Evolutionary conservation across 2,329 filamentous ascomycete genomes (phyloP), one percentile per base, ranked within the genome.

Genomic region (Xenoacremonium recifei): DNA sequence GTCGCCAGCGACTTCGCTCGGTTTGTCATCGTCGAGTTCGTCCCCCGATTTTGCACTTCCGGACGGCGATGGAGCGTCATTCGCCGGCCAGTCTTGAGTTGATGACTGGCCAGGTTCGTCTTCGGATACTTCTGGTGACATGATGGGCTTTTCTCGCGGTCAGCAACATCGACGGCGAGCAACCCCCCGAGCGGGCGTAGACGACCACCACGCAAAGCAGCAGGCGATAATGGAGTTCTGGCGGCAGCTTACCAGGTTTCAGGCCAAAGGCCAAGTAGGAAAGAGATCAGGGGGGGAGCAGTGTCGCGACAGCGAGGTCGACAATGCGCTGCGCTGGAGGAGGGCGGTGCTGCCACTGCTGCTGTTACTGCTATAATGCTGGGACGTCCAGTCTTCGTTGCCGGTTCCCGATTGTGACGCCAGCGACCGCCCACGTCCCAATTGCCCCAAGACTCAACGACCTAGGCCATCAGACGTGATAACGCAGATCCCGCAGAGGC

Each of bases 11-110:
- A n/a, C n/a, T 20, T 51, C 49, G 40, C 47, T 54, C 19, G 48
- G 47, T 41, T 60, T 55, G 50, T 67, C 65, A 45, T 70, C 66
- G 47, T 70, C 63, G 30, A 46, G 53, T 41, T 71, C 68, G 43
- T 64, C 61, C 45, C 68, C 62, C 55, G 73, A 68, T 55, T 68
- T 70, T 42, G 57, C 60, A 60, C 66, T 75, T 47, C 61, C 71
- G 44, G 63, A 68, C 44, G 65, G 71, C 42, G 64, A 72, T 30
- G 57, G 66, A 44, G 60, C 58, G 46, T 62, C 65, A 21, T 57
- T 50, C 17, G 60, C 54, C 20, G 62, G 59, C 69, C 63, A 68
- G 56, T 63, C 64, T 41, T 58, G 55, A 36, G 53, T 54, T 21
- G 63, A 60, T 39, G 64, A 54, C 45, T 61, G 59, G 40, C 58